A percentile compares a stretch with the other conserved stretches of the same genome.
Evolutionary conservation across 1,284 basidiomycete species (phyloP).

Genomic region (Malassezia psittaci): DNA sequence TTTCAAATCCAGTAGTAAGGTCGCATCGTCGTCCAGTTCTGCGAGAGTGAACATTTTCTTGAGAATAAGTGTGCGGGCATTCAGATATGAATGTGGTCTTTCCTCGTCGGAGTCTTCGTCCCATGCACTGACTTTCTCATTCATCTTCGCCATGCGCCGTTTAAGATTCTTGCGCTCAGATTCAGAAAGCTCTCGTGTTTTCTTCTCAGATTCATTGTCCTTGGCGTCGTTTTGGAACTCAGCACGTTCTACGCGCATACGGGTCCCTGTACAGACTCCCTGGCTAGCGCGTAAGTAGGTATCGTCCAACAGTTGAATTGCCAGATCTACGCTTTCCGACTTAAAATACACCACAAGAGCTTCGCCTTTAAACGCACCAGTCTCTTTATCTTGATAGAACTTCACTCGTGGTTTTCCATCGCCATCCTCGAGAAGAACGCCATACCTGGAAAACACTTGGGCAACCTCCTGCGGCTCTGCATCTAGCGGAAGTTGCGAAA

Average conservation of each 20-base stretch:
- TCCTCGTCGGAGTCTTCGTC: constrained; percentile 26
- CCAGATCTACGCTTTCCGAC: constrained; percentile 80
- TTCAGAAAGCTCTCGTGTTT: neutral
- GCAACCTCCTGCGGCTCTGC: constrained; percentile 66
- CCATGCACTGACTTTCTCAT: constrained; percentile 40
- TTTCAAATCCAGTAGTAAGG: constrained; percentile 80
- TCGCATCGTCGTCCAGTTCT: constrained; percentile 76
- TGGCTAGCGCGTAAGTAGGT: constrained; percentile 80
- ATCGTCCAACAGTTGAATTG: constrained; percentile 78
- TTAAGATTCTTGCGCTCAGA: constrained; percentile 17
- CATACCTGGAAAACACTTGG: constrained; percentile 75
- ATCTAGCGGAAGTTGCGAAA: constrained; percentile 71
- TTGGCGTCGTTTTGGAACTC: constrained; percentile 55
- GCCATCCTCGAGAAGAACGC: constrained; percentile 83
- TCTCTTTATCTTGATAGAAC: constrained; percentile 65
- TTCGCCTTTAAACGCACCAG: constrained; percentile 86
- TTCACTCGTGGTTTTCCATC: constrained; percentile 78
- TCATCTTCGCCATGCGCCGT: constrained; percentile 14
- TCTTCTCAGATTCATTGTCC: neutral
- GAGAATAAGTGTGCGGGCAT: constrained; percentile 23
- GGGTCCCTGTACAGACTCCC: constrained; percentile 50
- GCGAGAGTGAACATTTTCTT: constrained; percentile 78
- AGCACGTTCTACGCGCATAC: constrained; percentile 72
- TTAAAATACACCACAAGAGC: constrained; percentile 95
- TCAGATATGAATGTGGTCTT: neutral